Conservation (phyloP, 345 rosid genomes). For the Salix exigua region DNA sequence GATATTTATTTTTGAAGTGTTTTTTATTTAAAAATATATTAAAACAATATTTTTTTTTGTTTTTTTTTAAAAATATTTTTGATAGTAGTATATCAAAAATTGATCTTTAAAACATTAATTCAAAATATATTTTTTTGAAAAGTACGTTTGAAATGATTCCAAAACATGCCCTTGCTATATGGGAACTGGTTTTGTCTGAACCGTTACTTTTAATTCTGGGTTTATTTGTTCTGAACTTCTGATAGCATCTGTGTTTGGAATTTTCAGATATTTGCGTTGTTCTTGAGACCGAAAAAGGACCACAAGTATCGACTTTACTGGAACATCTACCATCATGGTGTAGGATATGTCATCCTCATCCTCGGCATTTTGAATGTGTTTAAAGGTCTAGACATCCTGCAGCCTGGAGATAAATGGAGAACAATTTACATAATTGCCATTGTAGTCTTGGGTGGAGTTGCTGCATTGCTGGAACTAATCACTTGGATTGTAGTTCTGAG, state of each 20-base stretch:
- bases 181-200: not conserved
- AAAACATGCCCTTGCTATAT: too few species aligned
- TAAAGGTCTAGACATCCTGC: slow-evolving; percentile 66
- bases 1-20: too few species aligned
- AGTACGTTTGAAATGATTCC: too few species aligned
- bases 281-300: slow-evolving; percentile 77
- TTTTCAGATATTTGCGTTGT: slow-evolving; percentile 62
- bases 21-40: too few species aligned
- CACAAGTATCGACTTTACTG: slow-evolving; percentile 71
- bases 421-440: slow-evolving; percentile 45
- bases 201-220: not conserved
- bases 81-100: too few species aligned
- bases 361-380: slow-evolving; percentile 67
- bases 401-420: slow-evolving; percentile 52
- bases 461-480: slow-evolving; percentile 55
- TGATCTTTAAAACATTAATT: too few species aligned
- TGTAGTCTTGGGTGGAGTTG: slow-evolving; percentile 48
- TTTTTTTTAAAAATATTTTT: too few species aligned
- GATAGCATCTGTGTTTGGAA: slow-evolving; percentile 6
- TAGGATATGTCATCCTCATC: slow-evolving; percentile 57
- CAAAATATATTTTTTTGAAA: too few species aligned
- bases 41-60: too few species aligned
- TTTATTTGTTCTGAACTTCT: slow-evolving; percentile 2
- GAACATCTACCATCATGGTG: slow-evolving; percentile 74
- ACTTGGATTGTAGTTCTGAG: slow-evolving; percentile 72